phyloP scores from a whole-genome alignment of 139 green algal genomes.

The Volvox reticuliferus region DNA sequence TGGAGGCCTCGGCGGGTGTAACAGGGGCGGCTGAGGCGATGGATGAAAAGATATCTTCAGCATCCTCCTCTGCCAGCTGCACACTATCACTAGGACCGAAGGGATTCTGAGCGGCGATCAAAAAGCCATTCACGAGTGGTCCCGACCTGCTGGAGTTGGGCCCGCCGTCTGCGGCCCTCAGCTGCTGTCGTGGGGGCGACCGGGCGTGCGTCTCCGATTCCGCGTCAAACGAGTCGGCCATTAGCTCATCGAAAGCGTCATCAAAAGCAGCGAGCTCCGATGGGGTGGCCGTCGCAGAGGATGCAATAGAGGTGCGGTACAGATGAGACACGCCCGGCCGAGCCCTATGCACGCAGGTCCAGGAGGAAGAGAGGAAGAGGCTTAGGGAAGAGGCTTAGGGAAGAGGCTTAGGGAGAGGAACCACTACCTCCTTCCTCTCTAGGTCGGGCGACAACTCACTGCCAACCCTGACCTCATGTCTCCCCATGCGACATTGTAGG shows the following conservation, averaged over 20 bases:
- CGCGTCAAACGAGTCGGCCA: conserved; percentile 6
- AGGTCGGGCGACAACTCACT: too few relatives aligned
- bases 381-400: too few relatives aligned
- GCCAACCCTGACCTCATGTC: too few relatives aligned
- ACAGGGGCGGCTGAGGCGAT: neutral
- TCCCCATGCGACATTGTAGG: too few relatives aligned
- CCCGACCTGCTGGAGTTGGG: too few relatives aligned
- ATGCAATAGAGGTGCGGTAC: neutral
- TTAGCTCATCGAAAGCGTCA: conserved; percentile 18
- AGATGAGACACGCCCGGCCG: conserved; percentile 10
- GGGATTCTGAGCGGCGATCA: conserved; percentile 2
- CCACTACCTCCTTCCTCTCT: too few relatives aligned
- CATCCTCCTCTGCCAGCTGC: neutral
- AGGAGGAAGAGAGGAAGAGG: too few relatives aligned
- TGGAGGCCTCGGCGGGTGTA: neutral
- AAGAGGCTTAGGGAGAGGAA: too few relatives aligned
- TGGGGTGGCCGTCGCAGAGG: neutral
- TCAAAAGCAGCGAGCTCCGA: conserved; percentile 34
- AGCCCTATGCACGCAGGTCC: neutral
- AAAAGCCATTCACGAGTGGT: neutral
- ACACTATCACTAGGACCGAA: neutral
- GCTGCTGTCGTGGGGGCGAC: neutral
- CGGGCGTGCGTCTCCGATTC: neutral
- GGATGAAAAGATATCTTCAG: conserved; percentile 15
- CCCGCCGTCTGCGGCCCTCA: too few relatives aligned